Base-by-base conservation (phyloP, 2,329 filamentous ascomycete species). In the Emericellopsis cladophorae region DNA sequence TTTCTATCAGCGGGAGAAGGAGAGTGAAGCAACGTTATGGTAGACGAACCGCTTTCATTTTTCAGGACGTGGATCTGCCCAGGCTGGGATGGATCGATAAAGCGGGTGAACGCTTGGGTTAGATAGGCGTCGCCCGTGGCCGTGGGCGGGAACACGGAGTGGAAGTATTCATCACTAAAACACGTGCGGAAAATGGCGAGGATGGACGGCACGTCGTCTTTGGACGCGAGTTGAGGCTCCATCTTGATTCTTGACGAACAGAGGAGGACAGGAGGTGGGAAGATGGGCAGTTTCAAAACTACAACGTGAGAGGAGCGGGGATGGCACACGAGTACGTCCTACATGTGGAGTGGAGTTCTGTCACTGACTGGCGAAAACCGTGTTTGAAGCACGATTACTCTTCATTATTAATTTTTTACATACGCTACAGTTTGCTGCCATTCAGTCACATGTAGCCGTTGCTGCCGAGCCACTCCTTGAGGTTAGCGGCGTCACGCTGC, bases 401-500 rank as follows among this genome's bases (percentile, higher is more conserved):
- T 21, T 29, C 26, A 29, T 29, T 3, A 9, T 29, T 29, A 29
- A 21, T 21, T 29, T 29, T 9, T 9, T 29, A 29, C 12, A 16
- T 21, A 23, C n/a, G 16, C 23, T 39, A 42, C 23, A 42, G 22
- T 29, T 29, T 29, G 22, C 38, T 43, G 12, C 16, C 18, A 14
- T 29, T 21, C 18, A 54, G 52, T 61, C 49, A 63, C 46, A 58
- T 46, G 43, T 71, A 73, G 4, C 63, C 62, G 41, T 72, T 68
- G n/a, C 62, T 57, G 15, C 51, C 54, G 50, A 96, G 64, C 89
- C 90, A 96, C 63, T 88, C 84, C 61, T 81, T 72, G 41, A 95
- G 72, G 36, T 74, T 66, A 40, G 68, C 70, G 42, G 77, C 70
- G 58, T 96, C 92, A 42, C 92, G 74, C 59, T 79, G 68, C 57